Conservation (phyloP, 768 basidiomycete genomes). For the Gloeopeniophorella convolvens region DNA sequence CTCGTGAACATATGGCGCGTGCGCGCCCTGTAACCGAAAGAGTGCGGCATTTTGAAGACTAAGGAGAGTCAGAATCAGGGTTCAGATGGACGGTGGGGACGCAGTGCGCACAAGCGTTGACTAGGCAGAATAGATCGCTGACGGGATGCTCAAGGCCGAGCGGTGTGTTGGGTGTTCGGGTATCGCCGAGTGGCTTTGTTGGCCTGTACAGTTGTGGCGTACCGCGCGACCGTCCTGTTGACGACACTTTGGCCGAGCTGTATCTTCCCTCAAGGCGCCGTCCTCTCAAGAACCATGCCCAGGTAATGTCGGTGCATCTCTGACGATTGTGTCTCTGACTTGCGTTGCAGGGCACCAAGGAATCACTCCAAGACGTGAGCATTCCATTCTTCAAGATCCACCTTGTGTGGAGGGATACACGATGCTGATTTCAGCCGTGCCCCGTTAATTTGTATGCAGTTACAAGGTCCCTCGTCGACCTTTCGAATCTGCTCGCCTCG, state of each 20-base stretch:
- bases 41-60: conserved; percentile 96
- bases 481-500: conserved; percentile 96
- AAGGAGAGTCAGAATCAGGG: conserved; percentile 10
- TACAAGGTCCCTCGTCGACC: conserved; percentile 99
- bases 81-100: conserved; percentile 17
- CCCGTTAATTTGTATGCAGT: conserved; percentile 52
- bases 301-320: conserved; percentile 48
- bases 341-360: conserved; percentile 69
- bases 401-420: conserved; percentile 53
- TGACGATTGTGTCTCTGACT: conserved; percentile 2
- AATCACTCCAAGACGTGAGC: conserved; percentile 95
- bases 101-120: conserved; percentile 35
- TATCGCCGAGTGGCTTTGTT: conserved; percentile 55
- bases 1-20: conserved; percentile 99
- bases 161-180: conserved; percentile 43
- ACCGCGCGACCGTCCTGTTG: conserved; percentile 26
- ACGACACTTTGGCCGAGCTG: conserved; percentile 32
- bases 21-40: conserved; percentile 99
- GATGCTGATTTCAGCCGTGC: conserved; percentile 62
- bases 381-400: conserved; percentile 54
- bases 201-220: conserved; percentile 62
- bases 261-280: conserved; percentile 7
- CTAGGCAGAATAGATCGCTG: no score
- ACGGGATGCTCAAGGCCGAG: background rate
- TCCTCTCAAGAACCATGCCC: conserved; percentile 71